A percentile compares a stretch with the other conserved stretches of the same genome.
phyloP scores from a whole-genome alignment of 2,329 filamentous ascomycete species.

The Massarina eburnea region DNA sequence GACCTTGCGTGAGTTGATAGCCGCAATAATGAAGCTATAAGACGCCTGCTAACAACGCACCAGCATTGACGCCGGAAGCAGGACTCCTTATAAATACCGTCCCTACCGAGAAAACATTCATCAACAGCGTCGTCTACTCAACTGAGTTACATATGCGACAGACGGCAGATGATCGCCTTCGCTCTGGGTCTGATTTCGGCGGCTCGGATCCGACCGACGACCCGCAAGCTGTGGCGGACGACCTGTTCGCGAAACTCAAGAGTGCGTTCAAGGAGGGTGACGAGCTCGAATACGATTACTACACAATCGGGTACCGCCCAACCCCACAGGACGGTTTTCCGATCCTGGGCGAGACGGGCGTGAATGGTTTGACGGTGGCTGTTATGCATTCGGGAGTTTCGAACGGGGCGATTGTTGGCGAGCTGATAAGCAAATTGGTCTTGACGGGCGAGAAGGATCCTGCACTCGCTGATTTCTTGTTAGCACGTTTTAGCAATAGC shows the following conservation, averaged over 20 bases:
- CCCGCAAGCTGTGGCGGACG: constrained; percentile 6
- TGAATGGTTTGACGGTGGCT: constrained; percentile 8
- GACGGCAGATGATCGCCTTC: constrained; percentile 6
- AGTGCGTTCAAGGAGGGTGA: constrained; percentile 3
- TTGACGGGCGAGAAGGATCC: constrained; percentile 8
- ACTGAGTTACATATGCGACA: constrained; percentile 6
- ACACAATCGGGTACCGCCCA: constrained; percentile 6
- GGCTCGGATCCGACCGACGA: constrained; percentile 3
- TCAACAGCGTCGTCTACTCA: constrained; percentile 2
- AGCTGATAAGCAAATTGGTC: constrained; percentile 5
- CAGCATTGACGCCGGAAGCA: constrained; percentile 5
- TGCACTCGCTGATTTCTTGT: constrained; percentile 3
- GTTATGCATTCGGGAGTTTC: constrained; percentile 8
- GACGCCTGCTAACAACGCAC: background rate
- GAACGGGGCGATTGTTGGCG: constrained; percentile 6
- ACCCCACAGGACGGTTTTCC: constrained; percentile 7
- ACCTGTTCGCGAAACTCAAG: constrained; percentile 5
- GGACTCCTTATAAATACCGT: constrained; percentile 6
- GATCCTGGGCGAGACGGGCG: constrained; percentile 6
- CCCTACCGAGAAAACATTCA: background rate
- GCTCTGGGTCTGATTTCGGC: constrained; percentile 3
- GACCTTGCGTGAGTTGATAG: constrained; percentile 2
- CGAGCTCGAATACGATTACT: constrained; percentile 4
- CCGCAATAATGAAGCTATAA: too few species aligned
- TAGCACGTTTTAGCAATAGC: constrained; percentile 4